phyloP scores from a whole-genome alignment of 2,329 filamentous ascomycete species.

The Aspergillus persii region DNA sequence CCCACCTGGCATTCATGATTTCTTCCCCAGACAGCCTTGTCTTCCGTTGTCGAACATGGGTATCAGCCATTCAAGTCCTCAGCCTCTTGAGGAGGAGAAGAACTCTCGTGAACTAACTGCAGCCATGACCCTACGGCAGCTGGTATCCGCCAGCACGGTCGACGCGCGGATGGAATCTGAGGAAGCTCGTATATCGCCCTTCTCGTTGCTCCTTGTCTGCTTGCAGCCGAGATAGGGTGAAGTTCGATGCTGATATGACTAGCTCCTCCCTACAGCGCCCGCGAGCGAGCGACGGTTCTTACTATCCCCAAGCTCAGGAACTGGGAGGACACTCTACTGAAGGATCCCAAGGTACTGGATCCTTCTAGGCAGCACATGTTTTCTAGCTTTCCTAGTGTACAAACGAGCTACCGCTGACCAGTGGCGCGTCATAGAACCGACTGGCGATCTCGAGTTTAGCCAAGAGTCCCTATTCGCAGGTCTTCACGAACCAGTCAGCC shows the following conservation, averaged over 20 bases:
- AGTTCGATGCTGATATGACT: not conserved
- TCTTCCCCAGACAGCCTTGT: not conserved
- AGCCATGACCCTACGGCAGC: not conserved
- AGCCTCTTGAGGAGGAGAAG: not conserved
- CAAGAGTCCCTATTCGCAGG: conserved; percentile 62
- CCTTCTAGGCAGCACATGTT: not conserved
- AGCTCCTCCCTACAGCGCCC: conserved; percentile 14
- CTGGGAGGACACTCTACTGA: conserved; percentile 28
- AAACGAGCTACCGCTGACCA: not conserved
- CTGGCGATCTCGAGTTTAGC: conserved; percentile 74
- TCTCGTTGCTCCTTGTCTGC: not conserved
- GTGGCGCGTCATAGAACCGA: conserved; percentile 50
- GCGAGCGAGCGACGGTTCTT: conserved; percentile 6
- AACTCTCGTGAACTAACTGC: not conserved
- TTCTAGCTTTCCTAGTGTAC: no score
- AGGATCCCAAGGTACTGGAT: conserved; percentile 25
- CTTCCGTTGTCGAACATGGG: not conserved
- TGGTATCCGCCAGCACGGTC: not conserved
- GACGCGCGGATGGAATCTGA: not conserved
- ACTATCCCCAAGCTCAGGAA: conserved; percentile 21
- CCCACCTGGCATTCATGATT: no score
- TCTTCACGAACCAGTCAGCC: conserved; percentile 64
- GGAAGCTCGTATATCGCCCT: conserved; percentile 1
- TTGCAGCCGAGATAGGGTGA: not conserved
- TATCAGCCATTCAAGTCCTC: not conserved